Base-by-base conservation (phyloP, 2,329 filamentous ascomycete genomes). In the Cercospora zeina region DNA sequence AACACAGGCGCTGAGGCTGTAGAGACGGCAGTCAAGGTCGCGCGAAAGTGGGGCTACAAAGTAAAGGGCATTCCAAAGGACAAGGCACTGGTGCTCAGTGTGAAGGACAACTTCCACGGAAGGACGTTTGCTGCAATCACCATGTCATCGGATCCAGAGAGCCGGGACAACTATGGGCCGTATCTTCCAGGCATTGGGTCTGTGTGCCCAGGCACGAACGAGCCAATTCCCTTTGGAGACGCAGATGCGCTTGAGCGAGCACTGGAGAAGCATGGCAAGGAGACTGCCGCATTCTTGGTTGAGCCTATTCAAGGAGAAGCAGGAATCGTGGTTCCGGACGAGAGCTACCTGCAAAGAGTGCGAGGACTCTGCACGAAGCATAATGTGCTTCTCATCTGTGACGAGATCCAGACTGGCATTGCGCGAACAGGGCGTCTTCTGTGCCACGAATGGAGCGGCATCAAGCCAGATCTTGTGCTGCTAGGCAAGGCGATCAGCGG, bases 341-440 rank as follows among this genome's bases (percentile, higher is more conserved):
- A 93, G 56, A 88, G 88, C 77, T 99, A 99, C 79, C 85, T 99
- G 34, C 78, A 82, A 69, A 86, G 88, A 72, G 90, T 93, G 50
- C 85, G 91, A 60, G 89, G 85, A 24, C 87, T 97, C 24, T 99
- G 95, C 82, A 91, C 91, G 78, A 90, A 96, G 83, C 87, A 97
- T 83, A 96, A 97, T 67, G 92, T 96, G 39, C 86, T 99, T 53
- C 81, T 99, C 74, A 97, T 99, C 77, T 96, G 91, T 77, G 95
- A 99, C 76, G 95, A 99, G 83, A 97, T 99, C 72, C 95, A 99
- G 80, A 99, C 95, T 4, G 93, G 93, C 68, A 96, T 99, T 74
- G 95, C 92, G 59, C 88, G 95, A 67, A 99, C 95, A 16, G 95
- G 95, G 58, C 90, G 89, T 73, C 89, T 99, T 81, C 87, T 99